These are phyloP conservation scores for Chrysoporthe deuterocubensis DNA, from an alignment of 2,329 filamentous ascomycete species.

Conservation along the genomic window DNA sequence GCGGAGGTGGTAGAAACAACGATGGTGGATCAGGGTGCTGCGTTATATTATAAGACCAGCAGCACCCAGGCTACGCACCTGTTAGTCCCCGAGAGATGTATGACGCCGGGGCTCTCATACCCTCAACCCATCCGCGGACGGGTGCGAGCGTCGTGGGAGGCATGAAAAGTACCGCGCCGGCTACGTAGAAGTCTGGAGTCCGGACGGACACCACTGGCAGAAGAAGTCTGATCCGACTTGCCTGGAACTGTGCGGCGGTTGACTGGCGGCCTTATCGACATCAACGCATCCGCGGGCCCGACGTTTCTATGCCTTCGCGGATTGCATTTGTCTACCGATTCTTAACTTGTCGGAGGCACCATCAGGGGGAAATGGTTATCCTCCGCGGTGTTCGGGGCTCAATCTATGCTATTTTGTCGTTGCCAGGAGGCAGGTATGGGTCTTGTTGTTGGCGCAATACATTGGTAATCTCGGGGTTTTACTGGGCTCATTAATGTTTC, in stretches of 20 bases:
- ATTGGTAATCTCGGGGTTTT: slow-evolving; percentile 24
- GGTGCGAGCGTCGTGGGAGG: background rate
- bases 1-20: slow-evolving; percentile 45
- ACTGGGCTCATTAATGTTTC: slow-evolving; percentile 18
- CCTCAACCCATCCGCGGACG: background rate
- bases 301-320: slow-evolving; percentile 18
- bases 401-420: slow-evolving; percentile 18
- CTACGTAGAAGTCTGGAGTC: background rate
- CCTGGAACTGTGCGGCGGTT: background rate
- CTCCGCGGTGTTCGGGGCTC: slow-evolving; percentile 16
- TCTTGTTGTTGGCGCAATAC: slow-evolving; percentile 26
- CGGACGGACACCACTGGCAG: background rate
- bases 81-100: background rate
- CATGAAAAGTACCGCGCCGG: background rate
- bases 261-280: slow-evolving; percentile 5
- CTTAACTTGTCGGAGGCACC: background rate
- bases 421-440: slow-evolving; percentile 18
- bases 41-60: slow-evolving; percentile 50
- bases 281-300: background rate
- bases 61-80: background rate
- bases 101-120: background rate
- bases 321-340: slow-evolving; percentile 17
- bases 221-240: background rate
- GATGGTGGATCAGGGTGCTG: slow-evolving; percentile 53
- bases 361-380: slow-evolving; percentile 6